A percentile compares a stretch with the other conserved stretches of the same genome.
Evolutionary conservation across 2,329 filamentous ascomycete species (phyloP).

Genomic region (Ceratocystis eucalypticola): DNA sequence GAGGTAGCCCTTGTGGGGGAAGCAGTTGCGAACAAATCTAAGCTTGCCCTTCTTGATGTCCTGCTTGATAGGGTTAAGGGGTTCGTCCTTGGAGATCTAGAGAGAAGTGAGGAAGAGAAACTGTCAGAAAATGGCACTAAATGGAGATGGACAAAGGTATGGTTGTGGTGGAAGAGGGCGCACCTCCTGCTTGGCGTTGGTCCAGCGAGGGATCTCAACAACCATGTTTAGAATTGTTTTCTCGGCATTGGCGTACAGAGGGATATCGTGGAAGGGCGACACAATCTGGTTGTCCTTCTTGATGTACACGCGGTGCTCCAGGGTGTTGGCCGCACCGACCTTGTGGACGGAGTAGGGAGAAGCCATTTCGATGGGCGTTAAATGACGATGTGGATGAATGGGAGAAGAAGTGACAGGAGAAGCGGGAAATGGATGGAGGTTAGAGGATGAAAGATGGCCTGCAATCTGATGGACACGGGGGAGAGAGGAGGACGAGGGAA

Average conservation of each 20-base stretch:
- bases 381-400: constrained; percentile 24
- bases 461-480: constrained; percentile 19
- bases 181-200: constrained; percentile 99
- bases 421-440: not conserved
- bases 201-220: constrained; percentile 98
- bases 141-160: not conserved
- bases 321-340: constrained; percentile 77
- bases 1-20: constrained; percentile 99
- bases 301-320: constrained; percentile 94
- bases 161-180: constrained; percentile 26
- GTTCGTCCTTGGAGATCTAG: constrained; percentile 96
- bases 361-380: constrained; percentile 34
- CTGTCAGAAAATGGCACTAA: not conserved
- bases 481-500: constrained; percentile 17
- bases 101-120: not conserved
- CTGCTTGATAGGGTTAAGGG: constrained; percentile 98
- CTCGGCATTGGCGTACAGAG: constrained; percentile 92
- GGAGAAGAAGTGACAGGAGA: constrained; percentile 10
- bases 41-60: constrained; percentile 99
- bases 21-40: constrained; percentile 98
- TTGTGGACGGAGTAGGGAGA: constrained; percentile 68
- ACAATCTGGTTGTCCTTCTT: constrained; percentile 92
- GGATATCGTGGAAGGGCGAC: constrained; percentile 97
- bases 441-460: constrained; percentile 16
- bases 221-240: constrained; percentile 97